Evolutionary conservation across 2,329 filamentous ascomycete genomes (phyloP).

Genomic region (Cadophora luteo-olivacea): DNA sequence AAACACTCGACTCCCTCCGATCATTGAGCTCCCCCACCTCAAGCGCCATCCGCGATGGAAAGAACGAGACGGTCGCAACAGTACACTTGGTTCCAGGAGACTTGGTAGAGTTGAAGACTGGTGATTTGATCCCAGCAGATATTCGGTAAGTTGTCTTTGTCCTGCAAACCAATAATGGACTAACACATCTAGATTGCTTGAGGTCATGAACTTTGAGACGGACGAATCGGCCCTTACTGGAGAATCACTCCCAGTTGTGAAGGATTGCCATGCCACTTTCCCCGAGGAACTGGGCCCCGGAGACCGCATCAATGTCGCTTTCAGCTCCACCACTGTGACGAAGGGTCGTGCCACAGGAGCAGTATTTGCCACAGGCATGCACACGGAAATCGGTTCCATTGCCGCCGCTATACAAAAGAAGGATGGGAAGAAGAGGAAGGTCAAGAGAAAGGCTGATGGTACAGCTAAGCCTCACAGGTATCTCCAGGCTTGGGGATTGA

Average conservation of each 20-base stretch:
- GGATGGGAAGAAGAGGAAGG: conserved; percentile 52
- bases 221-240: conserved; percentile 69
- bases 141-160: conserved; percentile 40
- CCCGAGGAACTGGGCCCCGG: conserved; percentile 59
- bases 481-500: conserved; percentile 48
- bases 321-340: conserved; percentile 66
- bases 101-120: conserved; percentile 60
- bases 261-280: conserved; percentile 58
- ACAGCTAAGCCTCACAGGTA: conserved; percentile 56
- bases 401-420: conserved; percentile 63
- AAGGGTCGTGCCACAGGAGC: conserved; percentile 66
- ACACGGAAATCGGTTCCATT: conserved; percentile 69
- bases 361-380: conserved; percentile 65
- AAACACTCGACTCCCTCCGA: conserved; percentile 59
- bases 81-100: conserved; percentile 63
- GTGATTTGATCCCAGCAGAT: conserved; percentile 52
- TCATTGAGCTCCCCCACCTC: conserved; percentile 43
- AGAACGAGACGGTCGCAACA: conserved; percentile 57
- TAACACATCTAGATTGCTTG: conserved; percentile 49
- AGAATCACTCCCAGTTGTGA: conserved; percentile 64
- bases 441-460: conserved; percentile 57
- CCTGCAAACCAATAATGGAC: background rate
- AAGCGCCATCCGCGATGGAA: conserved; percentile 56
- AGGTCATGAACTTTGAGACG: conserved; percentile 61
- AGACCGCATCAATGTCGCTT: conserved; percentile 67